Percentiles rank a stretch among this genome's conserved stretches.
Conservation (phyloP, 352 stramenopile species). For the Phytophthora nicotianae region DNA sequence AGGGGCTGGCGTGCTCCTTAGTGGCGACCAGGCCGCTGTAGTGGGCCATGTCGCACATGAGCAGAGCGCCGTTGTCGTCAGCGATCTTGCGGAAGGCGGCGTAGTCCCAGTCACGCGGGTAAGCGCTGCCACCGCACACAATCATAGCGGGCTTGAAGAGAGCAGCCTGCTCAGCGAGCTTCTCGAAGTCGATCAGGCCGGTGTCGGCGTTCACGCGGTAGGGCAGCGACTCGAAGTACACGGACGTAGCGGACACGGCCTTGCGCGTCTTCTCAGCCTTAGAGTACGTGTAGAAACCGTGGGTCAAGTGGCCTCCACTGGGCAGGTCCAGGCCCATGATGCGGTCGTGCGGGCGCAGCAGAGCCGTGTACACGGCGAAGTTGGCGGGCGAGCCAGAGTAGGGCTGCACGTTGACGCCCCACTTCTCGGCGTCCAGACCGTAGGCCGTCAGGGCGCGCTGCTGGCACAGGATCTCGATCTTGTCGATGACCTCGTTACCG, state of each 20-base stretch:
- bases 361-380: slow-evolving; percentile 98
- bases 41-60: slow-evolving; percentile 99
- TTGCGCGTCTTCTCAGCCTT: slow-evolving; percentile 97
- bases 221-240: slow-evolving; percentile 99
- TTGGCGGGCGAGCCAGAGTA: slow-evolving; percentile 98
- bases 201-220: slow-evolving; percentile 96
- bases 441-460: slow-evolving; percentile 95
- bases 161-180: slow-evolving; percentile 92
- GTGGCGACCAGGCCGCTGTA: slow-evolving; percentile 98
- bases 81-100: slow-evolving; percentile 97
- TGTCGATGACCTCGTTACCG: slow-evolving; percentile 98
- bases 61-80: slow-evolving; percentile 96
- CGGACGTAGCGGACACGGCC: slow-evolving; percentile 98
- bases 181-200: slow-evolving; percentile 97
- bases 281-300: slow-evolving; percentile 98
- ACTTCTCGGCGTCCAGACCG: slow-evolving; percentile 92
- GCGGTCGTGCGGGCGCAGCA: slow-evolving; percentile 97
- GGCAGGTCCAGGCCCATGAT: slow-evolving; percentile 99
- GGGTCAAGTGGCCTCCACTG: slow-evolving; percentile 98
- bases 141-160: slow-evolving; percentile 99
- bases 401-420: slow-evolving; percentile 99
- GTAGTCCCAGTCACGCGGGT: slow-evolving; percentile 99
- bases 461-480: slow-evolving; percentile 96
- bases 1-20: slow-evolving; percentile 94
- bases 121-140: slow-evolving; percentile 97